Evolutionary conservation across 371 early-diverging fungal species (phyloP).

Genomic region (Mucor sp.): DNA sequence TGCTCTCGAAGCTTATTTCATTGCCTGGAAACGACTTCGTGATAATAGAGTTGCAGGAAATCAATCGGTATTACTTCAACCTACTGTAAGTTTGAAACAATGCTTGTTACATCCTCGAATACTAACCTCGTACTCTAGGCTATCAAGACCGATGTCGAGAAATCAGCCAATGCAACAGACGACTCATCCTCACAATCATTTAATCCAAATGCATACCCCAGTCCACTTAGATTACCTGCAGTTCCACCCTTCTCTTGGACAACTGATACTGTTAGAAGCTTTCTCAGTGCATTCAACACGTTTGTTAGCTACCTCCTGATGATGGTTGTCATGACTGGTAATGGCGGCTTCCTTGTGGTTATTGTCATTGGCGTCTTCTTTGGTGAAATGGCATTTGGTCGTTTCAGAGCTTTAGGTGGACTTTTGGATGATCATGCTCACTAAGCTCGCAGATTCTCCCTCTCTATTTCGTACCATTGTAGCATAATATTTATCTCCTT

Average conservation of each 20-base stretch:
- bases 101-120: background rate
- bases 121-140: background rate
- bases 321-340: slow-evolving; percentile 85
- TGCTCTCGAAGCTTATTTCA: slow-evolving; percentile 54
- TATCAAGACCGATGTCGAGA: slow-evolving; percentile 48
- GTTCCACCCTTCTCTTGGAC: slow-evolving; percentile 57
- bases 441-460: slow-evolving; percentile 8
- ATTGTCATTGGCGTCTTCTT: slow-evolving; percentile 68
- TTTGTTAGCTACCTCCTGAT: slow-evolving; percentile 71
- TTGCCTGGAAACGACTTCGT: slow-evolving; percentile 39
- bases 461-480: background rate
- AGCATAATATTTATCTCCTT: background rate
- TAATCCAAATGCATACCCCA: slow-evolving; percentile 45
- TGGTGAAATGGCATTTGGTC: slow-evolving; percentile 68
- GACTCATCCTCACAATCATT: slow-evolving; percentile 91
- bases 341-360: slow-evolving; percentile 69
- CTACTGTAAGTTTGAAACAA: background rate
- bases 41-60: slow-evolving; percentile 25
- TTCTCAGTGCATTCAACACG: slow-evolving; percentile 47
- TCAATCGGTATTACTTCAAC: background rate
- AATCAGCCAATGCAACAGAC: slow-evolving; percentile 91
- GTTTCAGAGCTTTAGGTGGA: slow-evolving; percentile 42
- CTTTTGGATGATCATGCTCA: slow-evolving; percentile 32
- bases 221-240: slow-evolving; percentile 31
- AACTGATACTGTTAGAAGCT: slow-evolving; percentile 52